Base-by-base conservation (phyloP, 2,329 filamentous ascomycete genomes). In the Aureobasidium sp. region DNA sequence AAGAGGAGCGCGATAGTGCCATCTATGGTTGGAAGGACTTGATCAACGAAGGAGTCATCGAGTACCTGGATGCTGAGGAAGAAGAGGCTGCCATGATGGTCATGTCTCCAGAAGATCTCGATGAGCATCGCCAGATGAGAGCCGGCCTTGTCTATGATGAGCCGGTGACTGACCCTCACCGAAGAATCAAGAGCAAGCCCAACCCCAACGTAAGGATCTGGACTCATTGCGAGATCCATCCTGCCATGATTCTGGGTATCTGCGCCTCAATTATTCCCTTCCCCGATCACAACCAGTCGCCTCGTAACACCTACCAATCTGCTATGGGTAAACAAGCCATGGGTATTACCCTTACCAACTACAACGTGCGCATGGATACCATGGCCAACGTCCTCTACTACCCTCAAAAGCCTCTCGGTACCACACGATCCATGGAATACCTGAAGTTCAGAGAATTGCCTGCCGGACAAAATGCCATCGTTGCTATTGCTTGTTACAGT, bases 291-390 rank as follows among this genome's bases (percentile, higher is more conserved):
- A 99, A 99, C 74, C 90, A 91, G 63, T 97, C 93, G 66, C 94
- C 94, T 67, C 89, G 94, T 88, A 99, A 99, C 74, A 97, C 93
- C 4, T 99, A 97, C 76, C 93, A 97, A 78, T 97, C 93, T 70
- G 94, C 94, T 73, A 99, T 99, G 94, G 94, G 95, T 81, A 99
- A 99, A 78, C 94, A 99, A 84, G 94, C 94, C 65, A 99, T 99
- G 95, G 94, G 95, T 72, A 92, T 97, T 70, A 97, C 96, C 79
- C 82, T 99, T 62, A 99, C 95, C 13, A 99, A 99, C 74, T 99
- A 96, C 75, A 88, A 90, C 44, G 87, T 93, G 65, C 92, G 94
- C 66, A 97, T 99, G 93, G 94, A 99, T 72, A 99, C 94, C 5
- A 99, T 99, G 94, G 89, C 93, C 69, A 99, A 99, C 70, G 96